Percentiles rank a stretch among this genome's conserved stretches.
Evolutionary conservation across 2,329 filamentous ascomycete species (phyloP).

Genomic region (Exserohilum turcica): DNA sequence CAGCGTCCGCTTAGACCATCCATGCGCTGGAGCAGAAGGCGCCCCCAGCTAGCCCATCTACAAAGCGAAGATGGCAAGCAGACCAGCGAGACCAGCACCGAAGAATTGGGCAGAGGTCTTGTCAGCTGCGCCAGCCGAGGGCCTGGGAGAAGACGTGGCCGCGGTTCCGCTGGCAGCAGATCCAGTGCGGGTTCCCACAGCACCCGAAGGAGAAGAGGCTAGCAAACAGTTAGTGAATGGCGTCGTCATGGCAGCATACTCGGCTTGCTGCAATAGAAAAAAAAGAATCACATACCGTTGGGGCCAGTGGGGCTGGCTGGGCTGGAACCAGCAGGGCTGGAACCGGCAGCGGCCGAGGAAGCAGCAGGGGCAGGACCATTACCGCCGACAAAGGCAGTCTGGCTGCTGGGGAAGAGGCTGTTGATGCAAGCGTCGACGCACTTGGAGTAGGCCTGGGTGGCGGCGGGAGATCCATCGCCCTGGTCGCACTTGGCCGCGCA

Average conservation of each 20-base stretch:
- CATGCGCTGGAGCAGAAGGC: not conserved
- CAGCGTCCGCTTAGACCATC: not conserved
- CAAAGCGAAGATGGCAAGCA: constrained; percentile 47
- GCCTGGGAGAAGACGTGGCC: constrained; percentile 24
- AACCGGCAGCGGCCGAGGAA: constrained; percentile 29
- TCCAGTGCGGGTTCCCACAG: constrained; percentile 15
- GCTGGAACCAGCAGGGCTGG: constrained; percentile 28
- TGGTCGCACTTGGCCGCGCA: constrained; percentile 60
- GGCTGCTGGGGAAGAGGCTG: constrained; percentile 54
- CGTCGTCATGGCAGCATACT: not conserved
- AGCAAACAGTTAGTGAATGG: constrained; percentile 8
- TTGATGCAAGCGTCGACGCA: constrained; percentile 58
- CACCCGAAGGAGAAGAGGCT: constrained; percentile 1
- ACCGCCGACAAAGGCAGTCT: constrained; percentile 34
- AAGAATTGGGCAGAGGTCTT: constrained; percentile 37
- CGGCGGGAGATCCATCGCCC: constrained; percentile 55
- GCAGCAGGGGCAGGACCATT: constrained; percentile 29
- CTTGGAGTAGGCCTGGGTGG: constrained; percentile 53
- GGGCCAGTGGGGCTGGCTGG: constrained; percentile 1
- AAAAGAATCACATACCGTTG: constrained; percentile 11
- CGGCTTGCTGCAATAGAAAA: not conserved
- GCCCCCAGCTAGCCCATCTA: constrained; percentile 23
- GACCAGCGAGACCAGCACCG: constrained; percentile 45
- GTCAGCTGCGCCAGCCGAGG: constrained; percentile 39
- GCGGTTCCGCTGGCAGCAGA: constrained; percentile 12